phyloP scores from a whole-genome alignment of 2,329 filamentous ascomycete genomes.

The Trichophyton rubrum region DNA sequence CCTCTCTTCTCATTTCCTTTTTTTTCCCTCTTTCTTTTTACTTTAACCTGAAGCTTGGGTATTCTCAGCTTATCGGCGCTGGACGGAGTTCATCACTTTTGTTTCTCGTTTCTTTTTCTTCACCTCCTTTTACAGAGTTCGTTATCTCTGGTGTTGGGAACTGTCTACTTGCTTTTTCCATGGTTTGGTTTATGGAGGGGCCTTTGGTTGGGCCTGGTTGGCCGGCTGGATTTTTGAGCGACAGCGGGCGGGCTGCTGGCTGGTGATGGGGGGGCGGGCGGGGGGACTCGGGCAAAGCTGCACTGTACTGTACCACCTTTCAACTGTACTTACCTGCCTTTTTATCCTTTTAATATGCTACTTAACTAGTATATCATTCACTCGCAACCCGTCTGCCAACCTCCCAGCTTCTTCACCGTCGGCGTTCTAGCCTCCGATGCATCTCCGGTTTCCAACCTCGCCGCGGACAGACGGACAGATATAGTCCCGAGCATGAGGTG shows the following conservation, averaged over 20 bases:
- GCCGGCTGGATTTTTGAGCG: neutral
- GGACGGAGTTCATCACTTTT: neutral
- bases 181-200: neutral
- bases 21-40: neutral
- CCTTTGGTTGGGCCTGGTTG: neutral
- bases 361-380: neutral
- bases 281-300: neutral
- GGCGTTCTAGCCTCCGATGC: neutral
- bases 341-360: slow-evolving; percentile 1
- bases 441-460: neutral
- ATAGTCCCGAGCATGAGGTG: too few species aligned
- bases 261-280: neutral
- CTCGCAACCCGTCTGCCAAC: neutral
- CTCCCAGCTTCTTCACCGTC: neutral
- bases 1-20: neutral
- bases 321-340: neutral
- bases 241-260: neutral
- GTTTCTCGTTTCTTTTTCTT: neutral
- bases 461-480: too few species aligned
- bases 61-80: slow-evolving; percentile 2
- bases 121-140: too few species aligned
- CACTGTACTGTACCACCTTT: neutral
- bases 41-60: neutral
- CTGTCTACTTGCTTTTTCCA: neutral
- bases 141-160: neutral